phyloP scores from a whole-genome alignment of 2,329 filamentous ascomycete genomes.

The Lecanosticta acicola region DNA sequence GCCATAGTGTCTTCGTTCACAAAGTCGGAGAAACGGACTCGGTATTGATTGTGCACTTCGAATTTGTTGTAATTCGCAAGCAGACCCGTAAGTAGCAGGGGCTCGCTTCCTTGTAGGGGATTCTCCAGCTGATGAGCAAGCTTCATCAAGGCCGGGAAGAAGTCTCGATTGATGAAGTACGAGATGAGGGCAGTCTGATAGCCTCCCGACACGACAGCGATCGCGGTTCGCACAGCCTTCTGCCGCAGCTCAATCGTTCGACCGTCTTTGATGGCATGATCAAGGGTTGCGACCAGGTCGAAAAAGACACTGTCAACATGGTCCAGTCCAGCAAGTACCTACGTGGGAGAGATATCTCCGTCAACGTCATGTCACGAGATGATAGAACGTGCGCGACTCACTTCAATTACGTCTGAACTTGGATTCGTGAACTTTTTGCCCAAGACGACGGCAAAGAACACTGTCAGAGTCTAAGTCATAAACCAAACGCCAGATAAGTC shows the following conservation, averaged over 20 bases:
- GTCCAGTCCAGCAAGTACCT: constrained; percentile 71
- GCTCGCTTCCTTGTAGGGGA: constrained; percentile 55
- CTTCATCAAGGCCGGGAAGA: constrained; percentile 94
- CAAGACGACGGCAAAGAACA: constrained; percentile 76
- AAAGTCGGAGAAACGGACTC: constrained; percentile 86
- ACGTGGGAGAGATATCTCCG: background rate
- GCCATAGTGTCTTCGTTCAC: constrained; percentile 85
- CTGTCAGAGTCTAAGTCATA: constrained; percentile 70
- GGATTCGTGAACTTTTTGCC: constrained; percentile 91
- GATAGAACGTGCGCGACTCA: too few relatives aligned
- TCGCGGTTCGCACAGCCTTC: constrained; percentile 73
- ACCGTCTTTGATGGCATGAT: constrained; percentile 75
- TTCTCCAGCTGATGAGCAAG: constrained; percentile 75
- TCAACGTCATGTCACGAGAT: background rate
- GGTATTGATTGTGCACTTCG: constrained; percentile 94
- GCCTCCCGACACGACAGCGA: constrained; percentile 84
- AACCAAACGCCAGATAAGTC: constrained; percentile 33
- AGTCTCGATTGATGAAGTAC: constrained; percentile 89
- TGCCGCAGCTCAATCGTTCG: constrained; percentile 66
- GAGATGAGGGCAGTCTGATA: constrained; percentile 92
- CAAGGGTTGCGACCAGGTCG: constrained; percentile 78
- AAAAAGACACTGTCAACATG: constrained; percentile 80
- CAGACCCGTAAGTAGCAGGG: constrained; percentile 77
- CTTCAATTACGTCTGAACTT: constrained; percentile 86
- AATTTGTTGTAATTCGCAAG: constrained; percentile 99